Base-by-base conservation (phyloP, 2,329 filamentous ascomycete genomes). In the Ilyonectria mors-panacis region DNA sequence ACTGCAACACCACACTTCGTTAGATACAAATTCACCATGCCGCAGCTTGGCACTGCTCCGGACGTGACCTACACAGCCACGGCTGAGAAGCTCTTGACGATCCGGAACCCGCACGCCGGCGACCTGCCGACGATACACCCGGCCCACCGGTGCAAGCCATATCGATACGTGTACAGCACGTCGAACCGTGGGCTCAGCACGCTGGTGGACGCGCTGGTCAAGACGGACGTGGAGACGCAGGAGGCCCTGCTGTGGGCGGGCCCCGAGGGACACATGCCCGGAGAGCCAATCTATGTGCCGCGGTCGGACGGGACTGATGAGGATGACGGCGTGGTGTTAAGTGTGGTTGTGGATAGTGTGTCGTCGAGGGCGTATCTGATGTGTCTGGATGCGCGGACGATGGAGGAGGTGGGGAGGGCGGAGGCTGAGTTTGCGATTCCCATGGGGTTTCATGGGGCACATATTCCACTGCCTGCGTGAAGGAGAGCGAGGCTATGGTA, bases 101-200 rank as follows among this genome's bases (percentile, higher is more conserved):
- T 90, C 51, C 82, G 83, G 7, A 83, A 82, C 0, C 88, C 88
- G 1, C 86, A 89, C 68, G 78, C 82, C 1, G 87, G 89, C 67
- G 92, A 94, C 66, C 81, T 94, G 7, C 91, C 92, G 0, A 89
- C 86, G 7, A 91, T 93, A 74, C 92, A 93, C 78, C 87, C 88
- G 0, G 64, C 70, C 1, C 89, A 85, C 70, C 77, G 83, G 0
- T 87, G 85, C 4, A 84, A 79, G 39, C 82, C 80, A 4, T 85
- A 91, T 73, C 87, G 89, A 33, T 93, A 88, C 75, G 84, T 89
- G 13, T 94, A 92, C 75, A 84, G 85, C 53, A 75, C 88, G 17
- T 75, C 85, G 1, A 87, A 86, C 67, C 85, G 87, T 7, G 89
- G 90, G 1, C 83, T 85, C 48, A 89, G 87, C 44, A 88, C 88